These are phyloP conservation scores for Alternaria ethzedia DNA, from an alignment of 2,329 filamentous ascomycete species.

Conservation along the genomic window DNA sequence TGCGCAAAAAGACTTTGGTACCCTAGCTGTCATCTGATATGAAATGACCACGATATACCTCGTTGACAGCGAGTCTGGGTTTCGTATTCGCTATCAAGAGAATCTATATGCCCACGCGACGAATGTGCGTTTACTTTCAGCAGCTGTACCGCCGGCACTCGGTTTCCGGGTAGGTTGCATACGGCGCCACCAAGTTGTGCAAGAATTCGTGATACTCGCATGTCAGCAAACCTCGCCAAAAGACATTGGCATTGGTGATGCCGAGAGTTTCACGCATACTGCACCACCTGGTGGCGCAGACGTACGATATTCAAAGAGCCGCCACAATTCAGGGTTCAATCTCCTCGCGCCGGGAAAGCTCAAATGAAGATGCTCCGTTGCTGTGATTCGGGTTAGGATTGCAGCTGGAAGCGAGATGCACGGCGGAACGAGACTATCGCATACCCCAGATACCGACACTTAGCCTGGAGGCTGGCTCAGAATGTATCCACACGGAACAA, in stretches of 20 bases:
- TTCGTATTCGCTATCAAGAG: constrained; percentile 11
- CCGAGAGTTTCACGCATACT: not conserved
- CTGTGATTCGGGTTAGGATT: constrained; percentile 11
- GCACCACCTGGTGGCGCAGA: constrained; percentile 2
- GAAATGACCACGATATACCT: constrained; percentile 1
- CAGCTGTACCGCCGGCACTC: not conserved
- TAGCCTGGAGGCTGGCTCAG: constrained; percentile 17
- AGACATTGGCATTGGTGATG: not conserved
- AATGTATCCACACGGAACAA: constrained; percentile 4
- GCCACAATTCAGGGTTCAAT: constrained; percentile 18
- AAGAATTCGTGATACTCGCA: not conserved
- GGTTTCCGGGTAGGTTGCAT: constrained; percentile 14
- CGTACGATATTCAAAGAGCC: constrained; percentile 11
- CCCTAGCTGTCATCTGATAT: constrained; percentile 17
- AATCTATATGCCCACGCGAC: constrained; percentile 5
- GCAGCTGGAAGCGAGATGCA: constrained; percentile 13
- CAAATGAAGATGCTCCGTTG: constrained; percentile 22
- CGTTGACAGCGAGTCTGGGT: not conserved
- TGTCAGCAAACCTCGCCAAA: not conserved
- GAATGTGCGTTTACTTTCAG: not conserved
- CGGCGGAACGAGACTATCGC: constrained; percentile 17
- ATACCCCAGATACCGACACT: constrained; percentile 24
- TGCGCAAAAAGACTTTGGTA: constrained; percentile 9
- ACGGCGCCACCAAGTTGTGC: not conserved
- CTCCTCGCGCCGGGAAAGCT: constrained; percentile 14